Conservation (phyloP, 208 protist species). For the Leishmania lainsoni region DNA sequence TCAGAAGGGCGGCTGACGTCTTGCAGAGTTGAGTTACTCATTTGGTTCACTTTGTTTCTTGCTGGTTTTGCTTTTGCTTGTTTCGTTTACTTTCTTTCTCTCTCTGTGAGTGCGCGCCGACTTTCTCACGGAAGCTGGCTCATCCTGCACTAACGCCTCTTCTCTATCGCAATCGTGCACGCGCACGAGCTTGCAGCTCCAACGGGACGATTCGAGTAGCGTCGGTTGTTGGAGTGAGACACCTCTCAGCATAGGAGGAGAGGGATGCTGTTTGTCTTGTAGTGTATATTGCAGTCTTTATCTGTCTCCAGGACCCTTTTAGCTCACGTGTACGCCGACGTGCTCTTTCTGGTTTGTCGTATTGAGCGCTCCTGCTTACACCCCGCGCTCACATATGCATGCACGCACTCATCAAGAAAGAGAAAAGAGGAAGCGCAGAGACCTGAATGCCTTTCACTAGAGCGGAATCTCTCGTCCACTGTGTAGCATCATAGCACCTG, state of each 20-base stretch:
- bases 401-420: not conserved
- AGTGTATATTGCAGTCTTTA: not conserved
- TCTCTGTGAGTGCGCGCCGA: not conserved
- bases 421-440: not conserved
- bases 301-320: not conserved
- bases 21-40: too few species aligned
- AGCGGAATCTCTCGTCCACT: not conserved
- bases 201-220: not conserved
- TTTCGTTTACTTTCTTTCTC: constrained; percentile 14
- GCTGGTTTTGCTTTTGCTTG: not conserved
- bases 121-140: not conserved
- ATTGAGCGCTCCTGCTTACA: not conserved
- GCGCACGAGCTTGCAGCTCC: not conserved
- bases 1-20: too few species aligned
- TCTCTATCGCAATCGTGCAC: not conserved
- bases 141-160: not conserved
- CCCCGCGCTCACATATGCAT: not conserved
- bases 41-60: not conserved
- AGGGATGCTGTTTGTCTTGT: not conserved
- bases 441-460: not conserved
- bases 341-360: not conserved
- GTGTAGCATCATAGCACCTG: not conserved
- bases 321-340: not conserved
- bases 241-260: not conserved
- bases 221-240: not conserved